These are phyloP conservation scores for Linderniella brevidens DNA, from an alignment of 257 asterid genomes.

Conservation along the genomic window DNA sequence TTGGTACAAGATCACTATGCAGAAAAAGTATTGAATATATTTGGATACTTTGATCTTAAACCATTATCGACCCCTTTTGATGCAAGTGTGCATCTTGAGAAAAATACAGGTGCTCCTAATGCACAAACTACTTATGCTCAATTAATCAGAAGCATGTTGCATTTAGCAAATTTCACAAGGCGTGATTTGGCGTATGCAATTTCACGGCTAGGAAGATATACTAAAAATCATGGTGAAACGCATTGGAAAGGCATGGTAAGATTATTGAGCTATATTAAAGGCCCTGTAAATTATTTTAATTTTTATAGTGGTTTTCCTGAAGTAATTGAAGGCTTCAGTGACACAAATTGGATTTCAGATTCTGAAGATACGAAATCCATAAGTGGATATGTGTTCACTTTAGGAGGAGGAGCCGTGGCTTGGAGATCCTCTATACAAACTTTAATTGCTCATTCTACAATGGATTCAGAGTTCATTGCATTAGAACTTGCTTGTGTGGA, in stretches of 20 bases:
- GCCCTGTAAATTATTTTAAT: not conserved
- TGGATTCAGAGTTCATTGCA: not conserved
- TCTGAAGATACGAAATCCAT: not conserved
- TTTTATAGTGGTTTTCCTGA: not conserved
- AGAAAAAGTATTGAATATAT: not conserved
- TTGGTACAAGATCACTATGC: not conserved
- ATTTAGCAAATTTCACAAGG: conserved; percentile 2
- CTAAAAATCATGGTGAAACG: not conserved
- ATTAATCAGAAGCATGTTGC: conserved; percentile 1
- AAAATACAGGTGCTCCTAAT: not conserved
- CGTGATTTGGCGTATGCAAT: not conserved
- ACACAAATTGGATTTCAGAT: not conserved
- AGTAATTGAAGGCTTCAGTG: not conserved
- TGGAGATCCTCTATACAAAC: not conserved
- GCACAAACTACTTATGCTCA: conserved; percentile 1
- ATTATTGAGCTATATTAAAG: not conserved
- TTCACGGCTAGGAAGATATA: not conserved
- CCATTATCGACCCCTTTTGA: conserved; percentile 1
- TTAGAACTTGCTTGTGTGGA: no score
- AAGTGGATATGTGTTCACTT: not conserved
- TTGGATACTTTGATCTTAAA: conserved; percentile 1
- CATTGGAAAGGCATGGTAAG: not conserved
- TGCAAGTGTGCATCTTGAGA: not conserved
- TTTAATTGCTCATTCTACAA: not conserved
- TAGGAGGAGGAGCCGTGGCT: not conserved